These are phyloP conservation scores for Starmerella tilneyi DNA, from an alignment of 805 yeast genomes.

Conservation along the genomic window DNA sequence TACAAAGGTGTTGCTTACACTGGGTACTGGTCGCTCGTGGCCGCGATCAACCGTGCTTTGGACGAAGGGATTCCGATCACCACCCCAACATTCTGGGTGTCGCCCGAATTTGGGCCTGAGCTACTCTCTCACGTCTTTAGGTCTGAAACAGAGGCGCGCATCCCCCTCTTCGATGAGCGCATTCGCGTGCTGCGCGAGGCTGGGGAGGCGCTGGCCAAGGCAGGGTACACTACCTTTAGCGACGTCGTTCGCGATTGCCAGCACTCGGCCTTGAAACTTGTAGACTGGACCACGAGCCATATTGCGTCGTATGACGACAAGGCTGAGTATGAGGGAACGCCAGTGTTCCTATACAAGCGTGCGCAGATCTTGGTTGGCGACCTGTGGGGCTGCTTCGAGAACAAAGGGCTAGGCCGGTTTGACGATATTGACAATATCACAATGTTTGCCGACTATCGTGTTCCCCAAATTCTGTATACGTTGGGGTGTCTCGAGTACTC, in stretches of 20 bases:
- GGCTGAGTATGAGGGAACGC: constrained; percentile 26
- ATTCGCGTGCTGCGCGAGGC: constrained; percentile 32
- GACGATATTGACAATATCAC: constrained; percentile 35
- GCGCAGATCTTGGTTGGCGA: constrained; percentile 38
- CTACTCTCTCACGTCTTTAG: constrained; percentile 29
- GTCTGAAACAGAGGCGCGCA: constrained; percentile 28
- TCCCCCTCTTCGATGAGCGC: constrained; percentile 34
- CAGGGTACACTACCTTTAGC: constrained; percentile 21
- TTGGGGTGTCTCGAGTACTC: constrained; percentile 34
- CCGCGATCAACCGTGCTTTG: constrained; percentile 37
- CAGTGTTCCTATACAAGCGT: constrained; percentile 33
- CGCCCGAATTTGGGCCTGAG: constrained; percentile 25
- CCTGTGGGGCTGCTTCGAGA: constrained; percentile 38
- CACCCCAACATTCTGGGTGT: constrained; percentile 31
- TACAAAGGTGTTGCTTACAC: constrained; percentile 33
- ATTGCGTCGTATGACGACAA: constrained; percentile 33
- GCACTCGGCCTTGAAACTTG: constrained; percentile 31
- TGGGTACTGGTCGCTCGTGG: constrained; percentile 39
- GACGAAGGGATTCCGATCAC: constrained; percentile 35
- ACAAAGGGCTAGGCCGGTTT: constrained; percentile 32
- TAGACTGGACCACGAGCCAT: constrained; percentile 26
- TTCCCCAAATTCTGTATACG: constrained; percentile 36
- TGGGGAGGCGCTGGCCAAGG: constrained; percentile 26
- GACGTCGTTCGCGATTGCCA: constrained; percentile 25
- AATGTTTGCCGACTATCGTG: constrained; percentile 41